These are phyloP conservation scores for Meyerozyma elateridarum DNA, from an alignment of 1,139 yeast genomes.

Conservation along the genomic window DNA sequence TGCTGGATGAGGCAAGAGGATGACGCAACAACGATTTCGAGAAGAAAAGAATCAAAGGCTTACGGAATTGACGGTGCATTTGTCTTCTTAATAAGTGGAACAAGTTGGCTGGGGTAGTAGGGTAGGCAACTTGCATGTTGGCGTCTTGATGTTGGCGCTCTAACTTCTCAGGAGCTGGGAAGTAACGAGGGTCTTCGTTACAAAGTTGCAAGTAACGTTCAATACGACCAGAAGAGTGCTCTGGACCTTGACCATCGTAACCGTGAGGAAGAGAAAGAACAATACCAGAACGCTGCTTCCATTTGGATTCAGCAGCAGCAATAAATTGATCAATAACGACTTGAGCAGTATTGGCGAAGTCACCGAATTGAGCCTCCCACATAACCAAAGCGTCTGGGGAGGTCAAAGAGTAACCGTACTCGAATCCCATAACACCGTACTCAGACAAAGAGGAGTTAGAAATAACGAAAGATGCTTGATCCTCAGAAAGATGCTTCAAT, in stretches of 20 bases:
- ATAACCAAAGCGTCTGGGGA: conserved; percentile 95
- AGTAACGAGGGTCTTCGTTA: conserved; percentile 91
- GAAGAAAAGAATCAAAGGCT: conserved; percentile 85
- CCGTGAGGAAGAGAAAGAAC: conserved; percentile 97
- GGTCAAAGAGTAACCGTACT: conserved; percentile 96
- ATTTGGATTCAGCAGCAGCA: conserved; percentile 95
- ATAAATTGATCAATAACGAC: conserved; percentile 95
- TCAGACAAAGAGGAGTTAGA: conserved; percentile 97
- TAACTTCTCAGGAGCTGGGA: conserved; percentile 86
- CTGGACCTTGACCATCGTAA: conserved; percentile 99
- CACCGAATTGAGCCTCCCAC: conserved; percentile 99
- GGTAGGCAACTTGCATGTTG: conserved; percentile 97
- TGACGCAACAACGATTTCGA: conserved; percentile 95
- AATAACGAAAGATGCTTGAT: conserved; percentile 84
- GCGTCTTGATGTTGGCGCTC: conserved; percentile 98
- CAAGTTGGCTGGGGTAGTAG: conserved; percentile 94
- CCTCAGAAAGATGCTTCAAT: conserved; percentile 68
- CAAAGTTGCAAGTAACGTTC: conserved; percentile 96
- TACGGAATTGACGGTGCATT: conserved; percentile 98
- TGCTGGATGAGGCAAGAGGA: conserved; percentile 88
- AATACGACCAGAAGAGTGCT: conserved; percentile 96
- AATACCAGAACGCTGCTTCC: conserved; percentile 98
- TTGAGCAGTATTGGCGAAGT: conserved; percentile 98
- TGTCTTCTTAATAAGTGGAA: conserved; percentile 98
- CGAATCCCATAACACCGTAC: conserved; percentile 98